Conservation (phyloP, 352 stramenopile species). For the Albugo laibachii region DNA sequence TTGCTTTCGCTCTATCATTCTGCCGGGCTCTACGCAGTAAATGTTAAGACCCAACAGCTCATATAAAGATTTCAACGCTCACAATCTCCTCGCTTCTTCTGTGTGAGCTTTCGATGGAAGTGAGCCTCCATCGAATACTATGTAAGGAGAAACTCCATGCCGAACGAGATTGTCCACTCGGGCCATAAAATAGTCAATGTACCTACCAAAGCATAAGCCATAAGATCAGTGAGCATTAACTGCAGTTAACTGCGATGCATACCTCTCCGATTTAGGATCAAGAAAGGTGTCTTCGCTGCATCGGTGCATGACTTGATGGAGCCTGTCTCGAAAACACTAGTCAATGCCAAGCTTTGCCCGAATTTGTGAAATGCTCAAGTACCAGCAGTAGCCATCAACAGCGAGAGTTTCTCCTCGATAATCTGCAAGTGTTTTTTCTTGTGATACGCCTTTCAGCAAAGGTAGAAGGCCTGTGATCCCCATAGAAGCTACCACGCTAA, state of each 20-base stretch:
- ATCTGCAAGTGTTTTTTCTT: slow-evolving; percentile 23
- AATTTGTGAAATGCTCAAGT: not conserved
- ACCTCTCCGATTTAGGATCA: slow-evolving; percentile 52
- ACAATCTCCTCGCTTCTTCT: slow-evolving; percentile 48
- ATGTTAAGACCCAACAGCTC: not conserved
- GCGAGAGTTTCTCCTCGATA: slow-evolving; percentile 47
- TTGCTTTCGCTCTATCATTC: slow-evolving; percentile 42
- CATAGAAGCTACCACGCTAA: slow-evolving; percentile 5
- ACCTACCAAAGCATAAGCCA: slow-evolving; percentile 15
- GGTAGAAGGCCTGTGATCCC: slow-evolving; percentile 19
- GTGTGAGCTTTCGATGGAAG: slow-evolving; percentile 63
- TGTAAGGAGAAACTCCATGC: slow-evolving; percentile 42
- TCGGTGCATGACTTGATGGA: slow-evolving; percentile 20
- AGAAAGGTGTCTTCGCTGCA: slow-evolving; percentile 59
- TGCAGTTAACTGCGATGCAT: not conserved
- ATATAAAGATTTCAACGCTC: slow-evolving; percentile 3
- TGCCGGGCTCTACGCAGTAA: slow-evolving; percentile 19
- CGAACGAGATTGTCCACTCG: slow-evolving; percentile 24
- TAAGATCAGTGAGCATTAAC: not conserved
- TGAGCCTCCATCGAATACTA: slow-evolving; percentile 55
- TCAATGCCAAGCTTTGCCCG: not conserved
- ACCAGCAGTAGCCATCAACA: slow-evolving; percentile 75
- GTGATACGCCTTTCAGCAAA: slow-evolving; percentile 60
- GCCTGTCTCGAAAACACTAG: not conserved
- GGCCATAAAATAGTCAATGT: slow-evolving; percentile 61